Base-by-base conservation (phyloP, 2,329 filamentous ascomycete species). In the Remersonia thermophila region DNA sequence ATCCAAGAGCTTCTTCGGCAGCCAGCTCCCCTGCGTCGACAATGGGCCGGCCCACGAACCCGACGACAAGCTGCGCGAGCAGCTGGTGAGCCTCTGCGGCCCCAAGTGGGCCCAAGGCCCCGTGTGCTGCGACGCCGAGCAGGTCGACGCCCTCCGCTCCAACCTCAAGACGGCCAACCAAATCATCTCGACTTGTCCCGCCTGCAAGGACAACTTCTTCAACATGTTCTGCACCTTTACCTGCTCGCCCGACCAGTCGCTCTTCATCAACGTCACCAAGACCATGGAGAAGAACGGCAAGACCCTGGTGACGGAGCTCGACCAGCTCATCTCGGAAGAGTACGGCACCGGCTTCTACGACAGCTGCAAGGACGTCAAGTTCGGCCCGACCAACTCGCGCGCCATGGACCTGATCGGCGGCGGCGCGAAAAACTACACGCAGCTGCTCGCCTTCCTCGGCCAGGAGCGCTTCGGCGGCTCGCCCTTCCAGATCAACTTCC, bases 281-380 rank as follows among this genome's bases (percentile, higher is more conserved):
- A 81, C 79, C 0, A 71, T 73, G 44, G 58, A 70, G 15, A 83
- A 75, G 54, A 63, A 58, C 30, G 68, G 62, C 27, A 74, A 74
- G 47, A 56, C 54, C 2, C 58, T 85, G n/a, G 86, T 95, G 11
- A 85, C 82, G 1, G 85, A 95, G 61, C 63, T 98, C 15, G 87
- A 95, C 53, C 89, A 95, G 53, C 65, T 96, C 5, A 77, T 95
- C 48, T 84, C 85, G 2, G 69, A 86, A 38, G 69, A 81, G 36
- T 96, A 93, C 55, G 87, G 85, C 30, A 69, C 73, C 7, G 86
- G 83, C 1, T 93, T 98, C 63, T 98, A 87, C 56, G 73, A 94
- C 59, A 98, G 91, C 61, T 98, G 91, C 66, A 96, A 96, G 61
- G 86, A 98, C 57, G 89, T 98, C 60, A 98, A 98, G 55, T 95